A percentile compares a stretch with the other conserved stretches of the same genome.
Conservation (phyloP, 805 yeast genomes). For the Teunomyces funiuensis region DNA sequence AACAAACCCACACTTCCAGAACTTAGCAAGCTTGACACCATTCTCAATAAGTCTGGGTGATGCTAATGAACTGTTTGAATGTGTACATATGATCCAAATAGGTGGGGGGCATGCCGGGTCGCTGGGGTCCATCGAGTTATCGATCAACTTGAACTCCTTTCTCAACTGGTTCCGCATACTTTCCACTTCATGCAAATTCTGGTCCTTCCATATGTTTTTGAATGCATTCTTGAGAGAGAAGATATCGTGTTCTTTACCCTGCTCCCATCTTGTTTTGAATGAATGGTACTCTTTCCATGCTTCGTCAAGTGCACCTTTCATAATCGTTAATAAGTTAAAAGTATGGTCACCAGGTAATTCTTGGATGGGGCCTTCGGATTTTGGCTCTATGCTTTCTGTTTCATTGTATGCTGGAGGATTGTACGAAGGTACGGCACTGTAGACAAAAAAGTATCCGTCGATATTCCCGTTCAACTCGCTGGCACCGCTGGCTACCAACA, state of each 20-base stretch:
- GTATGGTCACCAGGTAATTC: constrained; percentile 21
- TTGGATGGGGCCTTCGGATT: constrained; percentile 5
- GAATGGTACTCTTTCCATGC: constrained; percentile 71
- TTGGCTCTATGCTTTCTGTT: constrained; percentile 14
- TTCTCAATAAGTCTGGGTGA: constrained; percentile 59
- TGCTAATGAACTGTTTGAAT: constrained; percentile 53
- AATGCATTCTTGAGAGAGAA: constrained; percentile 59
- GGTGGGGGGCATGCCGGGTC: constrained; percentile 56
- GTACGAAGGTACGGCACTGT: constrained; percentile 64
- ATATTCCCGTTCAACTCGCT: constrained; percentile 72
- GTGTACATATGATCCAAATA: constrained; percentile 65
- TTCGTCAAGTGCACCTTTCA: constrained; percentile 59
- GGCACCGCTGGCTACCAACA: constrained; percentile 76
- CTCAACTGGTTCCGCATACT: constrained; percentile 25
- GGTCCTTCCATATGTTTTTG: constrained; percentile 56
- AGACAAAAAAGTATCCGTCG: constrained; percentile 72
- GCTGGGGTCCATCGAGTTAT: constrained; percentile 32
- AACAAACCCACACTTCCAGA: constrained; percentile 68
- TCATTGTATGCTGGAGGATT: constrained; percentile 60
- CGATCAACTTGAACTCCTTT: constrained; percentile 27
- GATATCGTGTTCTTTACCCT: constrained; percentile 66
- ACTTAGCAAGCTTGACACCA: constrained; percentile 56
- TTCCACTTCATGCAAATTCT: constrained; percentile 22
- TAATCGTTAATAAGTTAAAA: constrained; percentile 41
- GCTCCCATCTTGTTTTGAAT: constrained; percentile 56